phyloP scores from a whole-genome alignment of 2,329 filamentous ascomycete genomes.

The Paraphaeosphaeria sporulosa region DNA sequence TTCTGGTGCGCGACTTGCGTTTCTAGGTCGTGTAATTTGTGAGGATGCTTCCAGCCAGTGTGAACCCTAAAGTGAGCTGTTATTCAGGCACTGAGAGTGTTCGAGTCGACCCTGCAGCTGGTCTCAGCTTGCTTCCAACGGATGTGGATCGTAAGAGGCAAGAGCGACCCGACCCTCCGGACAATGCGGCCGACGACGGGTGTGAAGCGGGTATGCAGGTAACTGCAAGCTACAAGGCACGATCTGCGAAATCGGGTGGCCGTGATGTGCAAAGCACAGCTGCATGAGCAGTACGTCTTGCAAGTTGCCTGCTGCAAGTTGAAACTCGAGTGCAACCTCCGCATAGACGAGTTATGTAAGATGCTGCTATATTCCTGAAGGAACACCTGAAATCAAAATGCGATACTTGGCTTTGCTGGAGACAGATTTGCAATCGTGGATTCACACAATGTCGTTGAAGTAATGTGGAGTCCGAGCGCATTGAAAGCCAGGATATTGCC shows the following conservation, averaged over 20 bases:
- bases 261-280: background rate
- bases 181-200: background rate
- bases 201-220: slow-evolving; percentile 15
- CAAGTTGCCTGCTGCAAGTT: background rate
- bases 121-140: background rate
- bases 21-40: too few species aligned
- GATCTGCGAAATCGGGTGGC: background rate
- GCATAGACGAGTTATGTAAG: background rate
- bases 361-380: background rate
- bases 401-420: background rate
- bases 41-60: too few species aligned
- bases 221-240: slow-evolving; percentile 8
- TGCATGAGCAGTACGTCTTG: background rate
- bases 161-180: slow-evolving; percentile 1
- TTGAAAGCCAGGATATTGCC: slow-evolving; percentile 25
- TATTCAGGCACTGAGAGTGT: background rate
- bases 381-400: background rate
- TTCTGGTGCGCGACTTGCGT: too few species aligned
- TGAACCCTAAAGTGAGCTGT: background rate
- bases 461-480: slow-evolving; percentile 34
- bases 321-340: background rate
- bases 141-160: background rate
- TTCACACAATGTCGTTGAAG: slow-evolving; percentile 23
- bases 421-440: slow-evolving; percentile 12
- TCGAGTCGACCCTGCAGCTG: background rate